Evolutionary conservation across 75 land plant species (phyloP).

Genomic region (Gnetum montanum): DNA sequence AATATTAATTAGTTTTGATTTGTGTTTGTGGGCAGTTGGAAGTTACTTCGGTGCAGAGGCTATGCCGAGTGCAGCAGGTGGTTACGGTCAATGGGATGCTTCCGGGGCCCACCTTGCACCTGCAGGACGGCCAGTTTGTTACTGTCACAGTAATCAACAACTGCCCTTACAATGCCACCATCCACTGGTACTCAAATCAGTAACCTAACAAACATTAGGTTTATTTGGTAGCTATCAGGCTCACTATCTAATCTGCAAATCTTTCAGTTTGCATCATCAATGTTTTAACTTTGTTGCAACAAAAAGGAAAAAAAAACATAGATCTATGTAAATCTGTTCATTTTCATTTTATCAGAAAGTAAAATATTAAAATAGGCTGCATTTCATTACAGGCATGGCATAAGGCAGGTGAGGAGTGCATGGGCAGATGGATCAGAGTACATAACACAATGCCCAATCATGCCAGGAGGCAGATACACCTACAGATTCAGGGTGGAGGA

Average conservation of each 20-base stretch:
- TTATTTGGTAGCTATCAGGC: no score
- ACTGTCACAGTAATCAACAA: constrained; percentile 29
- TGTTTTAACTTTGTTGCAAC: no score
- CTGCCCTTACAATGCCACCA: constrained; percentile 18
- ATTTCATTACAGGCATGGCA: constrained; percentile 37
- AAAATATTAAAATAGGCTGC: background rate
- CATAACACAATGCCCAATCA: constrained; percentile 56
- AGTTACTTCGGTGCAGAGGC: no score
- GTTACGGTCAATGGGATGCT: constrained; percentile 39
- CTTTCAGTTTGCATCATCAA: background rate
- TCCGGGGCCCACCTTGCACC: constrained; percentile 42
- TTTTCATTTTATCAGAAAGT: background rate
- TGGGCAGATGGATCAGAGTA: constrained; percentile 59
- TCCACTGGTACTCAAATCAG: constrained; percentile 59
- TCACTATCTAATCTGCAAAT: no score
- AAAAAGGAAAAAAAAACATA: no score
- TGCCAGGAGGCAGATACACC: constrained; percentile 18
- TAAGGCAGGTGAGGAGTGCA: constrained; percentile 29
- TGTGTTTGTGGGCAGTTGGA: no score
- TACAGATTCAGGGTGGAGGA: constrained; percentile 24
- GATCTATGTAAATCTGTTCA: background rate
- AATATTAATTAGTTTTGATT: no score
- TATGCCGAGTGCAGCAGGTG: constrained; percentile 27
- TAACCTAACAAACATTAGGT: no score
- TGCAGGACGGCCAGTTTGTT: constrained; percentile 33